Evolutionary conservation across 257 asterid genomes (phyloP).

Genomic region (Echites panduratus): DNA sequence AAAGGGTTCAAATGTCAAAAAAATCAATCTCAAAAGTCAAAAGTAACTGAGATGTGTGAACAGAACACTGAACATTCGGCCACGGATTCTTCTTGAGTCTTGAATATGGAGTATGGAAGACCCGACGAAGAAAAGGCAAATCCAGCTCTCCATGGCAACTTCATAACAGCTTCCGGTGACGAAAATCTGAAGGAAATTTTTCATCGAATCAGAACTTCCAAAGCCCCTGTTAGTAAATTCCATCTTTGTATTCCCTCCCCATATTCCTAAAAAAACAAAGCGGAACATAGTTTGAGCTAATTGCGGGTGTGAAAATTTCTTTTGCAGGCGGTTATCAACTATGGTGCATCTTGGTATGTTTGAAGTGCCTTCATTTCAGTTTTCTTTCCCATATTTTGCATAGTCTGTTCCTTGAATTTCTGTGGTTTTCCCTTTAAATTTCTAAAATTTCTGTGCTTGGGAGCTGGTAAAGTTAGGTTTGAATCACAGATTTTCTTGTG

Average conservation of each 20-base stretch:
- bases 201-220: constrained; percentile 53
- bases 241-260: neutral
- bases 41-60: too few relatives aligned
- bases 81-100: neutral
- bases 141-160: constrained; percentile 20
- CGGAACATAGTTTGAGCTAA: constrained; percentile 10
- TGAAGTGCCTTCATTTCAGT: neutral
- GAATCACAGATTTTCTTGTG: neutral
- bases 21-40: too few relatives aligned
- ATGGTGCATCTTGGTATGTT: constrained; percentile 85
- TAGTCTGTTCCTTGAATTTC: neutral
- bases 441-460: neutral
- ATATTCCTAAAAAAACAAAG: neutral
- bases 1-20: too few relatives aligned
- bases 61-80: too few relatives aligned
- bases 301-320: constrained; percentile 7
- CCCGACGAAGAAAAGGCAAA: constrained; percentile 17
- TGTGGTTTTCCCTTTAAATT: neutral
- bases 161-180: constrained; percentile 45
- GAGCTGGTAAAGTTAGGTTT: too few relatives aligned
- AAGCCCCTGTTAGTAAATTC: constrained; percentile 41
- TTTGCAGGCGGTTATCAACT: constrained; percentile 81
- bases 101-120: constrained; percentile 14
- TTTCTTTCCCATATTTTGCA: too few relatives aligned
- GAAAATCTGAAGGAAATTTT: constrained; percentile 60